Evolutionary conservation across 176 grass and related monocot genomes (phyloP), one percentile per base, ranked within the genome.

Genomic region (Triticum dicoccoides): DNA sequence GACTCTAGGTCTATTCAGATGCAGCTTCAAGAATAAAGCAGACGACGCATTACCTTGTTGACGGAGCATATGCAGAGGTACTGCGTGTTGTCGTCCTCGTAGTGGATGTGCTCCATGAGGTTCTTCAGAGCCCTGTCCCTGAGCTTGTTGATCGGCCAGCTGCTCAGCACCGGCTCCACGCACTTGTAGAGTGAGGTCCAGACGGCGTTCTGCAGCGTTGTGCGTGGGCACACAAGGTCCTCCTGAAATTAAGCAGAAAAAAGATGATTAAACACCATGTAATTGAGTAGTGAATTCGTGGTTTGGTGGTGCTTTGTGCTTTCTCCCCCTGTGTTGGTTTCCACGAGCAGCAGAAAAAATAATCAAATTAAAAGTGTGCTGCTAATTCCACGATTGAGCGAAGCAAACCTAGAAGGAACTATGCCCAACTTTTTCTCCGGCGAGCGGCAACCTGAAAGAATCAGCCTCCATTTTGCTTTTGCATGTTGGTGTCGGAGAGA

Each of bases 31-130:
- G 29, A 30, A 27, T 27, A 27, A 27, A 30, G 14, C 1, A 11
- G 0, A 30, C 23, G 13, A 2, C 1, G 11, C 6, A n/a, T 38
- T 81, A 92, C 94, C 87, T 96, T 96, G 78, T 75, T 93, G 2
- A 84, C 54, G 32, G 89, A 2, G 65, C 79, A 77, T 51, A 97
- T 35, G 82, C 91, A 92, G 35, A 97, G 34, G 66, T 97, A 92
- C 18, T 89, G 85, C 7, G 85, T 84, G 65, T 92, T 97, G 6
- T 90, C 91, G 45, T 94, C 94, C 81, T 97, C 94, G 32, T 97
- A 97, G 76, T 97, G 91, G 70, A 97, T 94, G 77, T 94, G 94
- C 77, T 93, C 87, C 65, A 92, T 97, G 49, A 87, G 82, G 13
- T 54, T 89, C 10, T 24, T 30, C 34, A 94, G 2, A 72, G 94